Evolutionary conservation across 257 asterid genomes (phyloP).

Genomic region (Knoxia roxburghii): DNA sequence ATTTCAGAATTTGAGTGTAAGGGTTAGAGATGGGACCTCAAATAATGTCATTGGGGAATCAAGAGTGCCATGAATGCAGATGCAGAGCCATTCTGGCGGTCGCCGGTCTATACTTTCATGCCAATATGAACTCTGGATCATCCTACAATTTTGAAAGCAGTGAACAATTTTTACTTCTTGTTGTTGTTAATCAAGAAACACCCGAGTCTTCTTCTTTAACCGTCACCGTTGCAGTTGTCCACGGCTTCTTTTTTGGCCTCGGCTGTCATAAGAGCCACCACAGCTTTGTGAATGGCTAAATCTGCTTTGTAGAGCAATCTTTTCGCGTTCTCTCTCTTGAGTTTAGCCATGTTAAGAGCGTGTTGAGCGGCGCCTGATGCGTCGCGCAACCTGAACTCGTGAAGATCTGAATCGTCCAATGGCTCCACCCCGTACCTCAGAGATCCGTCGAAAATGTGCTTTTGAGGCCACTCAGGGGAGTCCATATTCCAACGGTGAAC

Average conservation of each 20-base stretch:
- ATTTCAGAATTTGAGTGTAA: slow-evolving; percentile 1
- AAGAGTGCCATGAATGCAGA: slow-evolving; percentile 9
- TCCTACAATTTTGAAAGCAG: slow-evolving; percentile 19
- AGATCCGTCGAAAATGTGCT: slow-evolving; percentile 32
- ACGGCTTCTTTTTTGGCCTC: slow-evolving; percentile 61
- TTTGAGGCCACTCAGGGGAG: slow-evolving; percentile 49
- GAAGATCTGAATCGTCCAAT: slow-evolving; percentile 41
- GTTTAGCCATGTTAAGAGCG: slow-evolving; percentile 59
- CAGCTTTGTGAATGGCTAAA: slow-evolving; percentile 77
- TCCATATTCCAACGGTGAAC: slow-evolving; percentile 50
- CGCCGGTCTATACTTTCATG: slow-evolving; percentile 6
- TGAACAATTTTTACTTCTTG: too few relatives aligned
- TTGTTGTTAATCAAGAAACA: slow-evolving; percentile 17
- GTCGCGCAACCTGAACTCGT: slow-evolving; percentile 64
- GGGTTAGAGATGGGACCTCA: slow-evolving; percentile 17
- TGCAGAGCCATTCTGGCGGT: slow-evolving; percentile 9
- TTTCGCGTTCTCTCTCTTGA: slow-evolving; percentile 78
- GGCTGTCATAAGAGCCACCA: slow-evolving; percentile 64
- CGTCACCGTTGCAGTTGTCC: slow-evolving; percentile 29
- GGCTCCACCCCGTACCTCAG: slow-evolving; percentile 35
- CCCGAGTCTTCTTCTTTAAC: slow-evolving; percentile 24
- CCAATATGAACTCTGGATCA: slow-evolving; percentile 6
- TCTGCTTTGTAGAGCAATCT: slow-evolving; percentile 67
- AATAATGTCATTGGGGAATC: slow-evolving; percentile 5
- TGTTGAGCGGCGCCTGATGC: slow-evolving; percentile 60